Base-by-base conservation (phyloP, 2,329 filamentous ascomycete genomes). In the Magnaporthales sp. region DNA sequence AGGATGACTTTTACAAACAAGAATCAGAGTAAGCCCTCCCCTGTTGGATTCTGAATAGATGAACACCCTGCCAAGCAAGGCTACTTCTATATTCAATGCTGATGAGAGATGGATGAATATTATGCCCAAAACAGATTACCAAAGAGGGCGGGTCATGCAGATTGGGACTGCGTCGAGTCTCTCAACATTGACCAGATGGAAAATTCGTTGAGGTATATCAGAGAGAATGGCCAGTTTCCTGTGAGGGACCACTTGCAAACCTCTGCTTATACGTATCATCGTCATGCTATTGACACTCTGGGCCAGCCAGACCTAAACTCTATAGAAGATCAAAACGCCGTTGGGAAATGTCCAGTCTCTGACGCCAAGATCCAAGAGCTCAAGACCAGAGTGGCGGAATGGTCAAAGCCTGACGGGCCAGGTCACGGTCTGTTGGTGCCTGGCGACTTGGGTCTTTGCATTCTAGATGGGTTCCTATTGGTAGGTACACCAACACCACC, bases 1-100 rank as follows among this genome's bases (percentile, higher is more conserved):
- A 97, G 76, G 95, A 99, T 80, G 95, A 99, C 77, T 99, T 98
- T 76, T 99, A 97, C 80, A 88, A 87, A 70, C 82, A 91, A 0
- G 94, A 98, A 75, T 79, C 84, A 31, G 84, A 92, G 84, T 91
- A 73, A 74, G 83, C 10, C 26, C 10, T 38, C 32, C 13, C 15
- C 19, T 32, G 19, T 24, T 26, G 0, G 19, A 29, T 7, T 19
- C n/a, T 19, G 32, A 38, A 7, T 7, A 7, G 7, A 38, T 38
- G 13, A 7, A 38, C 32, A 38, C 32, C 7, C 32, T 38, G 8
- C 13, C 32, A n/a, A n/a, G n/a, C n/a, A n/a, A n/a, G 30, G 27
- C 19, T 61, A 46, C 19, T 51, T 63, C 24, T 6, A 15, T n/a
- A 26, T 19, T 22, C 26, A 19, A 38, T 26, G 29, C 13, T 26